These are phyloP conservation scores for Colletotrichum plurivorum DNA, from an alignment of 2,329 filamentous ascomycete genomes.

Conservation along the genomic window DNA sequence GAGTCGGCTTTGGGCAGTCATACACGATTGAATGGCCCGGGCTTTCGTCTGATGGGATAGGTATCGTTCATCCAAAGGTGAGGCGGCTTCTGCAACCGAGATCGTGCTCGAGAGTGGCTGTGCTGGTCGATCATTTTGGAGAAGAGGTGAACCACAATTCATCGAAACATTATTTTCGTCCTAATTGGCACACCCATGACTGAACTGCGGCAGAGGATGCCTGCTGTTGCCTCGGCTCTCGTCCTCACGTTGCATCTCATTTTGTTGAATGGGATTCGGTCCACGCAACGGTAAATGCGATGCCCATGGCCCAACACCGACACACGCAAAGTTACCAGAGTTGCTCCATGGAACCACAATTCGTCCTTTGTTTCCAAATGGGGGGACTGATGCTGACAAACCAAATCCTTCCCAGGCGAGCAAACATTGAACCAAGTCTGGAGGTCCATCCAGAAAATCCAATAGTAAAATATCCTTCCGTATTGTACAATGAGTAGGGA, in stretches of 20 bases:
- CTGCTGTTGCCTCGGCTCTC: not conserved
- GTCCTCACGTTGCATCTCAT: no score
- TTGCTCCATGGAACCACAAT: no score
- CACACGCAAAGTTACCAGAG: not conserved
- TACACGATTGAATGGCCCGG: not conserved
- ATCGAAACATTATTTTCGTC: conserved; percentile 2
- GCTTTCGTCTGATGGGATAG: conserved; percentile 6
- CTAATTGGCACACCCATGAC: conserved; percentile 7
- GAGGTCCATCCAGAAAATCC: not conserved
- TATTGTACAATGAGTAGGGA: conserved; percentile 36
- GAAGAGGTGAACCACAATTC: conserved; percentile 4
- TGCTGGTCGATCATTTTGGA: conserved; percentile 33
- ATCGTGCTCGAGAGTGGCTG: conserved; percentile 26
- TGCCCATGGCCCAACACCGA: not conserved
- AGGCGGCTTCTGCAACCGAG: conserved; percentile 18
- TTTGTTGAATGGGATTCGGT: no score
- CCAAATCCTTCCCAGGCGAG: not conserved
- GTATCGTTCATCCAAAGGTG: conserved; percentile 23
- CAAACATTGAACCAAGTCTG: not conserved
- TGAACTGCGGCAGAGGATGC: not conserved
- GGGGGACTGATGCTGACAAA: no score
- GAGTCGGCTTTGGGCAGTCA: conserved; percentile 12
- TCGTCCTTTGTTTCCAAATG: no score
- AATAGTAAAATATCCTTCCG: not conserved
- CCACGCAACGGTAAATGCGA: no score